Percentiles rank a stretch among this genome's conserved stretches.
phyloP scores from a whole-genome alignment of 139 green algal genomes.

The Chlamydomonas sp. region DNA sequence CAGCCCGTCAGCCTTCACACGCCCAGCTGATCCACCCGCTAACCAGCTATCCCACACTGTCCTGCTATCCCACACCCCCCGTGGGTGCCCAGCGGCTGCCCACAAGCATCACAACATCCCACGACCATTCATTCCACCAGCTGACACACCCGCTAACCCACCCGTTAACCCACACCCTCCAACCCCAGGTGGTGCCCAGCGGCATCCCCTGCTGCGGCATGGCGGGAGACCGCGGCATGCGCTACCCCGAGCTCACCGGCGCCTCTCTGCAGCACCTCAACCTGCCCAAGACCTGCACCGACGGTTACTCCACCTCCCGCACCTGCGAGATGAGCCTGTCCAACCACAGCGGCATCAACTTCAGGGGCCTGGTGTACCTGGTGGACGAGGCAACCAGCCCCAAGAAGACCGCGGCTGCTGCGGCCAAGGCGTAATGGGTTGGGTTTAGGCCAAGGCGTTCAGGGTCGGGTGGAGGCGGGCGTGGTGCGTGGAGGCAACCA shows the following conservation, averaged over 20 bases:
- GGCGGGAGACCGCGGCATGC: constrained; percentile 95
- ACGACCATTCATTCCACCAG: background rate
- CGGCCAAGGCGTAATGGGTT: too few species aligned
- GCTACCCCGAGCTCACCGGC: constrained; percentile 93
- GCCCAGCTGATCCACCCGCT: too few species aligned
- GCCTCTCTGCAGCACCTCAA: constrained; percentile 82
- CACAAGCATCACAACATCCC: background rate
- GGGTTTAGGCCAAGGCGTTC: too few species aligned
- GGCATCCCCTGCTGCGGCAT: constrained; percentile 97
- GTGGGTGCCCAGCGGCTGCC: too few species aligned
- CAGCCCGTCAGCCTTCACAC: too few species aligned
- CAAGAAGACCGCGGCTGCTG: constrained; percentile 63
- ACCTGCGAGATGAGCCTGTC: constrained; percentile 96
- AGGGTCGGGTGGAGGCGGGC: too few species aligned
- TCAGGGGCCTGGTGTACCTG: constrained; percentile 92
- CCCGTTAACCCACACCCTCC: background rate
- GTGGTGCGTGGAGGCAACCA: too few species aligned
- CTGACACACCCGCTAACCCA: background rate
- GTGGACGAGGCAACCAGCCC: constrained; percentile 90
- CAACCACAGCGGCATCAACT: constrained; percentile 94
- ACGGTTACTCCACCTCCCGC: constrained; percentile 94
- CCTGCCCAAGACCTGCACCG: constrained; percentile 73
- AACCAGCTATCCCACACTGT: too few species aligned
- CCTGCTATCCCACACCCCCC: too few species aligned
- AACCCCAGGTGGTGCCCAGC: constrained; percentile 54